Conservation (phyloP, 192 early-diverging fungal genomes). For the Backusella luteola region DNA sequence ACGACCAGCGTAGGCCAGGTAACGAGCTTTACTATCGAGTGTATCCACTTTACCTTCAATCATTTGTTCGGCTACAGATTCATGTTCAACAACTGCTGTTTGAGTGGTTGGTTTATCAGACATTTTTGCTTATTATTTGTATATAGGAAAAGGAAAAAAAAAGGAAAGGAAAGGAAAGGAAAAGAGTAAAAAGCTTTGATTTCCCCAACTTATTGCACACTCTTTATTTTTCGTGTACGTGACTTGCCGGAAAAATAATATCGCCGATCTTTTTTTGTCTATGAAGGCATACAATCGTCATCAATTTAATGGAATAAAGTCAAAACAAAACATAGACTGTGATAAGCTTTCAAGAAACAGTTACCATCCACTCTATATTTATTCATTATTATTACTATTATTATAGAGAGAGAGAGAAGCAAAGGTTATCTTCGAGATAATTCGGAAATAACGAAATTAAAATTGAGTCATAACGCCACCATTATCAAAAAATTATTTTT, state of each 20-base stretch:
- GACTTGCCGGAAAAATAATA: neutral
- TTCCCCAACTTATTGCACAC: neutral
- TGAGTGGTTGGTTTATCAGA: neutral
- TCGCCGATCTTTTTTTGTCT: neutral
- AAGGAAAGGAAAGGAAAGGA: neutral
- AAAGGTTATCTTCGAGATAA: neutral
- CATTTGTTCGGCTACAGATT: slow-evolving; percentile 17
- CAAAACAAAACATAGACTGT: neutral
- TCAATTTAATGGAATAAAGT: neutral
- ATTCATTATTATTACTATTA: neutral
- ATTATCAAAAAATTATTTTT: no score
- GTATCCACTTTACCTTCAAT: slow-evolving; percentile 41
- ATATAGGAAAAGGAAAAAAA: neutral
- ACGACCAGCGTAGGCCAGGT: slow-evolving; percentile 52
- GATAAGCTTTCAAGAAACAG: neutral
- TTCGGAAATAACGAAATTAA: neutral
- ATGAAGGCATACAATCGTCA: neutral
- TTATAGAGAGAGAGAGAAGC: neutral
- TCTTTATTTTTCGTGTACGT: neutral
- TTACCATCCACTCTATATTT: neutral
- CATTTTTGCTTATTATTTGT: neutral
- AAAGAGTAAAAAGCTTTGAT: neutral
- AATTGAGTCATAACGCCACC: neutral
- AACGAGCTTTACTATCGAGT: slow-evolving; percentile 48
- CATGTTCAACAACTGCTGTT: neutral